Conservation (phyloP, 2,329 filamentous ascomycete species). For the Aspergillus terreus region DNA sequence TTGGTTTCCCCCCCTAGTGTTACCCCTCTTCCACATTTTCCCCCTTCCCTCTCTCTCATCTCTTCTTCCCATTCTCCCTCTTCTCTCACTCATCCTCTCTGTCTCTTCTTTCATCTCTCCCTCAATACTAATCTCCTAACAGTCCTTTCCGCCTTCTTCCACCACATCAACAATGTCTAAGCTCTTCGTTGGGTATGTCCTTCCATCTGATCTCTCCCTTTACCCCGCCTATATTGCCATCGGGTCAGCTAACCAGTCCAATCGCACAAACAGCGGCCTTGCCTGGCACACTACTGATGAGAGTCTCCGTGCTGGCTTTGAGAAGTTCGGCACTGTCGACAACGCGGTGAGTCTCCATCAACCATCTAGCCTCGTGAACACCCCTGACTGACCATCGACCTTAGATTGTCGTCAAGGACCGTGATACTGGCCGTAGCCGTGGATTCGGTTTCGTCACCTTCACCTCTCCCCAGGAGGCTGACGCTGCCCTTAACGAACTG, state of each 20-base stretch:
- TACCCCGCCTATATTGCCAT: neutral
- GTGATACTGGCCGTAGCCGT: slow-evolving; percentile 92
- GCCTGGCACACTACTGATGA: slow-evolving; percentile 96
- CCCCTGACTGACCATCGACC: slow-evolving; percentile 11
- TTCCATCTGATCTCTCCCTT: slow-evolving; percentile 6
- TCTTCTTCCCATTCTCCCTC: neutral
- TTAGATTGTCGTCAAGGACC: slow-evolving; percentile 97
- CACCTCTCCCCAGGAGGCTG: slow-evolving; percentile 44
- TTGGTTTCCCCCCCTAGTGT: neutral
- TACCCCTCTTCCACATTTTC: neutral
- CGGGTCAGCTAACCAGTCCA: neutral
- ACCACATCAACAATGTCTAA: neutral
- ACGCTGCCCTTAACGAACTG: slow-evolving; percentile 41
- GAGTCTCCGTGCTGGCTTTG: slow-evolving; percentile 84
- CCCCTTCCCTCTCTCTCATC: neutral
- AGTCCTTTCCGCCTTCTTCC: neutral
- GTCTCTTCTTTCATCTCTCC: too few relatives aligned
- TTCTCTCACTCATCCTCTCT: neutral
- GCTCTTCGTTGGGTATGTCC: slow-evolving; percentile 12
- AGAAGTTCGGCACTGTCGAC: slow-evolving; percentile 84
- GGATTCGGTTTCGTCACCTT: slow-evolving; percentile 97
- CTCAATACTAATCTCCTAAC: neutral
- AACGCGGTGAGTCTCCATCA: slow-evolving; percentile 73
- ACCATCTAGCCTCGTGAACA: neutral
- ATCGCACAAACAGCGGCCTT: slow-evolving; percentile 66